Conservation (phyloP, 2,329 filamentous ascomycete genomes). For the Pseudogymnoascus sp. region DNA sequence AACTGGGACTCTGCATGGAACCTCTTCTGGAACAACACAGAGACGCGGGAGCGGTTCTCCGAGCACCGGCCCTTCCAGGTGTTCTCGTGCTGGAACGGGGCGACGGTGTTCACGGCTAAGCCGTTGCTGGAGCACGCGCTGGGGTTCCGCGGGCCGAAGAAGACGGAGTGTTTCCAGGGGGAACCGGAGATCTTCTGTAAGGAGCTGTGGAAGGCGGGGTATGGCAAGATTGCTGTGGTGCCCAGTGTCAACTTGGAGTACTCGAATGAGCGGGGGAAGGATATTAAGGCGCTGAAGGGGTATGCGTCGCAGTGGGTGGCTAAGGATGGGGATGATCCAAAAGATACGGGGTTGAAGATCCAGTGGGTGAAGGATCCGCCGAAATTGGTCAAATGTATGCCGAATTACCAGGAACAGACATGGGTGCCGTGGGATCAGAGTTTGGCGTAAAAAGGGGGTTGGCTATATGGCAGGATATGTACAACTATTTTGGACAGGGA, state of each 20-base stretch:
- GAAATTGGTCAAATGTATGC: slow-evolving; percentile 10
- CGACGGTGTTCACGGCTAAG: slow-evolving; percentile 37
- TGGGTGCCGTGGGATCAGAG: slow-evolving; percentile 8
- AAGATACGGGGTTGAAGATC: background rate
- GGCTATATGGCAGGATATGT: background rate
- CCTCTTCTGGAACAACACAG: slow-evolving; percentile 43
- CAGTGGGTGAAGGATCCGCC: slow-evolving; percentile 8
- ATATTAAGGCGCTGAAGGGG: slow-evolving; percentile 43
- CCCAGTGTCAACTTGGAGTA: slow-evolving; percentile 49
- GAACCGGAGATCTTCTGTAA: slow-evolving; percentile 50
- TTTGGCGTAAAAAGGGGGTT: background rate
- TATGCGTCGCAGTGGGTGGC: slow-evolving; percentile 33
- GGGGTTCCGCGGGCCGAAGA: slow-evolving; percentile 34
- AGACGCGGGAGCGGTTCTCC: slow-evolving; percentile 27
- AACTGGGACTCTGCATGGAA: slow-evolving; percentile 41
- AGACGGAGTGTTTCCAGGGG: slow-evolving; percentile 42
- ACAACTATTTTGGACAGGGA: background rate
- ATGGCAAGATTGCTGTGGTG: slow-evolving; percentile 45
- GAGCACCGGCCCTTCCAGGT: slow-evolving; percentile 45
- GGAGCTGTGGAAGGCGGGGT: slow-evolving; percentile 44
- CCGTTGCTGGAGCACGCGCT: slow-evolving; percentile 38
- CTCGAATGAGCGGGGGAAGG: slow-evolving; percentile 34
- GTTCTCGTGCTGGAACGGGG: slow-evolving; percentile 54
- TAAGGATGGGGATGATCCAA: slow-evolving; percentile 18
- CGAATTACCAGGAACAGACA: slow-evolving; percentile 6